Evolutionary conservation across 192 early-diverging fungal species (phyloP).

Genomic region (Lobulomyces angularis): DNA sequence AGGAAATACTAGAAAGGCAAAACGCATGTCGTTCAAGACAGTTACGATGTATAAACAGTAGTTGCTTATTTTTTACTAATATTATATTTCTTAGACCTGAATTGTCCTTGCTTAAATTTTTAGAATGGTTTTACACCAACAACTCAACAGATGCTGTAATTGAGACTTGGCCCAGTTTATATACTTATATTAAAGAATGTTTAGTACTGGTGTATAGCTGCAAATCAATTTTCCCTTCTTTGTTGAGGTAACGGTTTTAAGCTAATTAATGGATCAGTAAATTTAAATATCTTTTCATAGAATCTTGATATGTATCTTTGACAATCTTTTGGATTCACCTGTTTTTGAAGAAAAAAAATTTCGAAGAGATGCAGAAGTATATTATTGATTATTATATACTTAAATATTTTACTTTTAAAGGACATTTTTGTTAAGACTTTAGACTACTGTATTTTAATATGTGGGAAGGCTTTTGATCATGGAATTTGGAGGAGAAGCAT

Average conservation of each 20-base stretch:
- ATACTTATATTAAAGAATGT: slow-evolving; percentile 49
- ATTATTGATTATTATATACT: slow-evolving; percentile 8
- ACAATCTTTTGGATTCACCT: slow-evolving; percentile 28
- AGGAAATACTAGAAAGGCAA: slow-evolving; percentile 2
- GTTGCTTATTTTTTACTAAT: neutral
- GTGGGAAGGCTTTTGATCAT: slow-evolving; percentile 64
- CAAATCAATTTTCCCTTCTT: slow-evolving; percentile 47
- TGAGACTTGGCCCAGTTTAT: slow-evolving; percentile 48
- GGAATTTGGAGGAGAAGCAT: slow-evolving; percentile 45
- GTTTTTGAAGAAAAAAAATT: slow-evolving; percentile 52
- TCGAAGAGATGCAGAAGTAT: slow-evolving; percentile 41
- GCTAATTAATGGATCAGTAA: neutral
- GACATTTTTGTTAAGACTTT: neutral
- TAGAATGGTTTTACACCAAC: too few relatives aligned
- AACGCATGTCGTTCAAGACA: slow-evolving; percentile 1
- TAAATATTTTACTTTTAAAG: neutral
- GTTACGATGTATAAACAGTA: neutral
- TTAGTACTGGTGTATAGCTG: slow-evolving; percentile 35
- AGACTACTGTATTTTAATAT: slow-evolving; percentile 64
- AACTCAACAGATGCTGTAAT: slow-evolving; percentile 30
- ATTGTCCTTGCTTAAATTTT: slow-evolving; percentile 45
- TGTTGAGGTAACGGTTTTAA: slow-evolving; percentile 29
- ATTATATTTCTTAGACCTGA: slow-evolving; percentile 36
- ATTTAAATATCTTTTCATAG: too few relatives aligned
- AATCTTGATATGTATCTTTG: slow-evolving; percentile 39